Conservation (phyloP, 352 stramenopile genomes). For the Pythium myriotylum region DNA sequence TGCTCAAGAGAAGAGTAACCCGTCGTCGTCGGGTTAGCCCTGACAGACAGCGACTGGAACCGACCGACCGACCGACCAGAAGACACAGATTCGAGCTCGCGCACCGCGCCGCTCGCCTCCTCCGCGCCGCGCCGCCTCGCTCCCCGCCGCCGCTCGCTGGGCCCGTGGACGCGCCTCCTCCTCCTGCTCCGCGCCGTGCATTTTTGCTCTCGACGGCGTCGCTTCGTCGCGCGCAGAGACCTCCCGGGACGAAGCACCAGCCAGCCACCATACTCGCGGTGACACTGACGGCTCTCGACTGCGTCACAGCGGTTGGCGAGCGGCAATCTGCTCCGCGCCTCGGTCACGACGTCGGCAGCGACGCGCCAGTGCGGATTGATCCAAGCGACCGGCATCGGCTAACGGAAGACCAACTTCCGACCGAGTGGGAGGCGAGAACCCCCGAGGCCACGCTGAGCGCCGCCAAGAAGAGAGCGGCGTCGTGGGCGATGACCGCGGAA, state of each 20-base stretch:
- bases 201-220: slow-evolving; percentile 3
- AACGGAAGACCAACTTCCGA: slow-evolving; percentile 16
- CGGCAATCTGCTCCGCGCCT: slow-evolving; percentile 40
- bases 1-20: slow-evolving; percentile 23
- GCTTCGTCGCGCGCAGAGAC: slow-evolving; percentile 14
- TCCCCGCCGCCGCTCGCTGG: neutral
- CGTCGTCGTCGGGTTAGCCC: slow-evolving; percentile 1
- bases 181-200: neutral
- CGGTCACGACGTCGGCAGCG: slow-evolving; percentile 50
- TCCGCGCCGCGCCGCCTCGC: neutral
- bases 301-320: slow-evolving; percentile 10
- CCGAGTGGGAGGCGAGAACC: slow-evolving; percentile 3
- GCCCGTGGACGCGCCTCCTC: too few species aligned
- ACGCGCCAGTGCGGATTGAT: slow-evolving; percentile 33
- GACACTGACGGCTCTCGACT: slow-evolving; percentile 18
- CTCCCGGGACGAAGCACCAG: too few species aligned
- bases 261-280: slow-evolving; percentile 9
- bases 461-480: slow-evolving; percentile 27
- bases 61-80: slow-evolving; percentile 16
- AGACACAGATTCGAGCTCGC: neutral
- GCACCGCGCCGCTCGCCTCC: neutral
- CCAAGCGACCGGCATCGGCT: slow-evolving; percentile 56
- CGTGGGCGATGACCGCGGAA: slow-evolving; percentile 64
- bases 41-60: slow-evolving; percentile 2
- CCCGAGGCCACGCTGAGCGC: slow-evolving; percentile 22